These are phyloP conservation scores for Nakaseomyces bracarensis DNA, from an alignment of 1,139 yeast genomes.

Conservation along the genomic window DNA sequence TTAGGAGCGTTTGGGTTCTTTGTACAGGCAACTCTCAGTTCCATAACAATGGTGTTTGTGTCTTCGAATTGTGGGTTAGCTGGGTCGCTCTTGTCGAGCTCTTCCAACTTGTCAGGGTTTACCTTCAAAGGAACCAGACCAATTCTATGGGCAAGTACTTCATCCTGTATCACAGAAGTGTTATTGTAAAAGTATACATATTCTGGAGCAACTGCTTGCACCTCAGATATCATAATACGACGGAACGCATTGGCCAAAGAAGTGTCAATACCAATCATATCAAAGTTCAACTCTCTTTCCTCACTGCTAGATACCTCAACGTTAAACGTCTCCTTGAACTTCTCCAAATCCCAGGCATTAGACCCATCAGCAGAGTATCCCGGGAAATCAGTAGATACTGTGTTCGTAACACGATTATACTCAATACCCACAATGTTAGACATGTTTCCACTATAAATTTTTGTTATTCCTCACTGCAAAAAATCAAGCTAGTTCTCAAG, in stretches of 20 bases:
- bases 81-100: conserved; percentile 63
- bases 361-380: conserved; percentile 64
- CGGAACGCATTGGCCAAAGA: conserved; percentile 94
- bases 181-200: conserved; percentile 83
- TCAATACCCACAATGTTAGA: conserved; percentile 76
- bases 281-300: conserved; percentile 76
- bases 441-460: conserved; percentile 13
- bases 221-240: conserved; percentile 93
- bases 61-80: conserved; percentile 70
- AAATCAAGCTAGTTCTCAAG: too few species aligned
- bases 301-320: conserved; percentile 57
- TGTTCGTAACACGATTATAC: conserved; percentile 82
- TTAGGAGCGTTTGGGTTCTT: conserved; percentile 78
- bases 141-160: conserved; percentile 88
- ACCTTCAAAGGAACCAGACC: conserved; percentile 86
- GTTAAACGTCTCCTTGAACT: conserved; percentile 63
- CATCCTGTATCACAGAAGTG: conserved; percentile 95
- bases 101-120: conserved; percentile 77
- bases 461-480: not conserved
- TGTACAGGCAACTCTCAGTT: conserved; percentile 75
- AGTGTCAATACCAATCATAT: conserved; percentile 77
- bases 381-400: conserved; percentile 82
- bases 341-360: conserved; percentile 76
- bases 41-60: conserved; percentile 78
- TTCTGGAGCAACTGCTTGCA: conserved; percentile 93